A percentile compares a stretch with the other conserved stretches of the same genome.
These are phyloP conservation scores for Gaeumannomyces sp. DNA, from an alignment of 2,329 filamentous ascomycete species.

Conservation along the genomic window DNA sequence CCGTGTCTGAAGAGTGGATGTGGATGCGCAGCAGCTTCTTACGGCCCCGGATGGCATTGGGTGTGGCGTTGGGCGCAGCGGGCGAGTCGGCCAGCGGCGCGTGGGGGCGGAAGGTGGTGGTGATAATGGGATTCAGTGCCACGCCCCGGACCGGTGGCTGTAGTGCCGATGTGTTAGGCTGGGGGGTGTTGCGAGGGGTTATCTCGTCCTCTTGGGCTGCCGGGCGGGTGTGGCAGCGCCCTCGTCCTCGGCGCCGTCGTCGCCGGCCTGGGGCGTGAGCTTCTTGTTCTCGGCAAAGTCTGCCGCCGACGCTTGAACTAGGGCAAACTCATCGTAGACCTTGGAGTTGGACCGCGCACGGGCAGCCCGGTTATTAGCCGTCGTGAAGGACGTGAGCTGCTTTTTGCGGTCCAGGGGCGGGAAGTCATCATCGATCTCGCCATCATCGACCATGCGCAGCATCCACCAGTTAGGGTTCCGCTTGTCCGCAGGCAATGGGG, in stretches of 20 bases:
- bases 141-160: constrained; percentile 22
- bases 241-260: constrained; percentile 36
- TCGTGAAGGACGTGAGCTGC: constrained; percentile 71
- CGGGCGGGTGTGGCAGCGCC: constrained; percentile 52
- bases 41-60: constrained; percentile 49
- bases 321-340: constrained; percentile 75
- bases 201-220: constrained; percentile 33
- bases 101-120: constrained; percentile 52
- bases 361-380: constrained; percentile 66
- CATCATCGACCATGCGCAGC: constrained; percentile 76
- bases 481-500: constrained; percentile 57
- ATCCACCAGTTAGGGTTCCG: constrained; percentile 78
- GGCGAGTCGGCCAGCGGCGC: constrained; percentile 53
- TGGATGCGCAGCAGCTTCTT: constrained; percentile 67
- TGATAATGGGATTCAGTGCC: constrained; percentile 54
- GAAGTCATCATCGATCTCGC: constrained; percentile 81
- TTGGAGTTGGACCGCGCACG: constrained; percentile 66
- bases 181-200: constrained; percentile 44
- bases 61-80: constrained; percentile 36
- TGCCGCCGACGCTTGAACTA: constrained; percentile 64
- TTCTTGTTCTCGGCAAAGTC: constrained; percentile 65
- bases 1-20: constrained; percentile 61
- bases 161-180: constrained; percentile 28
- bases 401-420: constrained; percentile 70
- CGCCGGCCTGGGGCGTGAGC: constrained; percentile 59